Evolutionary conservation across 495 filamentous ascomycete species (phyloP).

Genomic region (Aspergillus sclerotioniger): DNA sequence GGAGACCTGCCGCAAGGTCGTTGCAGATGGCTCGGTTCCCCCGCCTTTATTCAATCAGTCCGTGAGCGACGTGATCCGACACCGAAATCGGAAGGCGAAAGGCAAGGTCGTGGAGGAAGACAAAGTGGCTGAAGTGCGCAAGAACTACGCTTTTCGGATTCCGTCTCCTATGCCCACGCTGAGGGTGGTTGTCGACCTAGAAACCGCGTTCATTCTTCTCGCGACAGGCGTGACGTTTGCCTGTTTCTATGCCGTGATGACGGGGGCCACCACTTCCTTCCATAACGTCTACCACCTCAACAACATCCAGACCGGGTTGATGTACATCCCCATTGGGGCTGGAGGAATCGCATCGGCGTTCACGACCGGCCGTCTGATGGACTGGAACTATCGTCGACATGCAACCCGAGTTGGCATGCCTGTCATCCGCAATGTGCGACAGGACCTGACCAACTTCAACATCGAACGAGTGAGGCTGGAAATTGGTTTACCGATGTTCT

Average conservation of each 20-base stretch:
- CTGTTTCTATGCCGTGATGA: constrained; percentile 43
- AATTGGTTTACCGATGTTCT: constrained; percentile 45
- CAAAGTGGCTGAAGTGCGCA: background rate
- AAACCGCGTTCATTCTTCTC: constrained; percentile 48
- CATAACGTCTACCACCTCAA: constrained; percentile 60
- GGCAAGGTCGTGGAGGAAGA: background rate
- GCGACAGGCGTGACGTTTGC: constrained; percentile 45
- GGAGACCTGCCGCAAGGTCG: constrained; percentile 46
- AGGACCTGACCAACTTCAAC: constrained; percentile 54
- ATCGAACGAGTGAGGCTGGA: constrained; percentile 58
- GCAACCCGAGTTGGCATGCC: constrained; percentile 46
- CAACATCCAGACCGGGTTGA: constrained; percentile 61
- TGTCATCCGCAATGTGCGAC: constrained; percentile 45
- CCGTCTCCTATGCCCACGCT: constrained; percentile 57
- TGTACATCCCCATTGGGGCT: constrained; percentile 49
- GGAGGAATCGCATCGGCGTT: constrained; percentile 30
- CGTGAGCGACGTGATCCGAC: background rate
- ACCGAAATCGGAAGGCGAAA: constrained; percentile 1
- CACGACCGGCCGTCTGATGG: constrained; percentile 53
- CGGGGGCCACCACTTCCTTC: constrained; percentile 59
- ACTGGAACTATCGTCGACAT: constrained; percentile 55
- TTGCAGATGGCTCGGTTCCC: constrained; percentile 40
- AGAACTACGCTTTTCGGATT: constrained; percentile 66
- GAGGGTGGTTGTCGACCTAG: constrained; percentile 56
- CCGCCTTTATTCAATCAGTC: constrained; percentile 11